Evolutionary conservation across 2,329 filamentous ascomycete species (phyloP).

Genomic region (Pseudonectria foliicola): DNA sequence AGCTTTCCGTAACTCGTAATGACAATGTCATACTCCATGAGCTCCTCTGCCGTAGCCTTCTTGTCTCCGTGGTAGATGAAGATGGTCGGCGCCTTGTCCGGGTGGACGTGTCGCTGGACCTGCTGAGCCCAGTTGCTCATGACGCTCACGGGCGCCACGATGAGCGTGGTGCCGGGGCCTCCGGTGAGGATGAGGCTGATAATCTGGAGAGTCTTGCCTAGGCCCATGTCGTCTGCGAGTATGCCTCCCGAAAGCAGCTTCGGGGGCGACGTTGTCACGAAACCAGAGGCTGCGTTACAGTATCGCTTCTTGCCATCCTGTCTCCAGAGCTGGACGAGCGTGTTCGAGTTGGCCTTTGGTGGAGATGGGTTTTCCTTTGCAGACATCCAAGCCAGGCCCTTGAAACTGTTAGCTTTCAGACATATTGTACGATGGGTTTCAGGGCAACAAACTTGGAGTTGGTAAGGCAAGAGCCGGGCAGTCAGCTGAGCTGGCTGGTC

Average conservation of each 20-base stretch:
- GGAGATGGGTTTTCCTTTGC: constrained; percentile 65
- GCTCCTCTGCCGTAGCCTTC: constrained; percentile 49
- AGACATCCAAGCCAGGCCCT: constrained; percentile 77
- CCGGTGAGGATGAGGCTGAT: constrained; percentile 67
- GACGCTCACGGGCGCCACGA: constrained; percentile 74
- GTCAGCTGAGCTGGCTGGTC: constrained; percentile 57
- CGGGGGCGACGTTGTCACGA: constrained; percentile 50
- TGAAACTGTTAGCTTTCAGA: constrained; percentile 13
- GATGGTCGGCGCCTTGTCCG: constrained; percentile 55
- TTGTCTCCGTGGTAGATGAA: constrained; percentile 66
- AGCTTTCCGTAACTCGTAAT: constrained; percentile 81
- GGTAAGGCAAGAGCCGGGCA: constrained; percentile 70
- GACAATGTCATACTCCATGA: constrained; percentile 65
- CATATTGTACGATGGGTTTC: neutral
- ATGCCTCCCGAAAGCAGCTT: constrained; percentile 72
- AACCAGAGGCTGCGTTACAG: constrained; percentile 58
- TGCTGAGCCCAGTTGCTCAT: constrained; percentile 90
- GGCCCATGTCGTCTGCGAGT: constrained; percentile 82
- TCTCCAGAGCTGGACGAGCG: constrained; percentile 72
- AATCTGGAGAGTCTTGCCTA: constrained; percentile 82
- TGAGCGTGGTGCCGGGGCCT: constrained; percentile 59
- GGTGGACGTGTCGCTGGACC: constrained; percentile 62
- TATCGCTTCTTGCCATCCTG: constrained; percentile 39
- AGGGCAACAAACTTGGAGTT: constrained; percentile 46
- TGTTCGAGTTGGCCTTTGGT: constrained; percentile 49